Base-by-base conservation (phyloP, 257 asterid genomes). In the Pogostemon cablin region DNA sequence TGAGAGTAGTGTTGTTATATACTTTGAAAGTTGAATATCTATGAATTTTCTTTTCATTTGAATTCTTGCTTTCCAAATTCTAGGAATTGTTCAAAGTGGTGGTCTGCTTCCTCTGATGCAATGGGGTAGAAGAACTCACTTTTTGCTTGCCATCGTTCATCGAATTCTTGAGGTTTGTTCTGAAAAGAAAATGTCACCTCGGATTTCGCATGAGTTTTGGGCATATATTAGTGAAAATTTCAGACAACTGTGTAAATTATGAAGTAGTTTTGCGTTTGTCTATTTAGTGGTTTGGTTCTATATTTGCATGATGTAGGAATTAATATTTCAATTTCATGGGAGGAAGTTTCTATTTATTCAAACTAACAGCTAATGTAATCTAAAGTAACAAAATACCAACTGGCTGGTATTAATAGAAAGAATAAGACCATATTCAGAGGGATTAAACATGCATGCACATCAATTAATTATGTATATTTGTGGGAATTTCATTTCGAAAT, bases 61-160 rank as follows among this genome's bases (percentile, higher is more conserved):
- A 38, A 25, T 42, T 20, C 41, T 32, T 12, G 12, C 11, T 43
- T 48, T 35, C 65, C 58, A 49, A 53, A 64, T 66, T 59, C 15
- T 68, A 93, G 98, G 98, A 81, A 82, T 90, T 81, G 97, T 88
- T 83, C 95, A 97, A 3, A 93, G 91, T 82, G 98, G 97, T 32
- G 72, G 76, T 53, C 42, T 88, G 75, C 80, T 90, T 72, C 97
- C 98, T 65, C 80, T 93, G 84, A 79, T 90, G 96, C 98, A 93
- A 78, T 90, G 98, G 98, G 96, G 95, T 78, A 97, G 98, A 76
- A 86, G 95, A 84, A 84, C 83, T 72, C 97, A 93, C 81, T 90
- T 88, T 74, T 77, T 93, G 81, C 80, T 88, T 43, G 98, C 97
- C 62, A 56, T 90, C 80, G 90, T 88, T 68, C 79, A 77, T 42